phyloP scores from a whole-genome alignment of 2,329 filamentous ascomycete species.

The Neofusicoccum kwambonambiense region DNA sequence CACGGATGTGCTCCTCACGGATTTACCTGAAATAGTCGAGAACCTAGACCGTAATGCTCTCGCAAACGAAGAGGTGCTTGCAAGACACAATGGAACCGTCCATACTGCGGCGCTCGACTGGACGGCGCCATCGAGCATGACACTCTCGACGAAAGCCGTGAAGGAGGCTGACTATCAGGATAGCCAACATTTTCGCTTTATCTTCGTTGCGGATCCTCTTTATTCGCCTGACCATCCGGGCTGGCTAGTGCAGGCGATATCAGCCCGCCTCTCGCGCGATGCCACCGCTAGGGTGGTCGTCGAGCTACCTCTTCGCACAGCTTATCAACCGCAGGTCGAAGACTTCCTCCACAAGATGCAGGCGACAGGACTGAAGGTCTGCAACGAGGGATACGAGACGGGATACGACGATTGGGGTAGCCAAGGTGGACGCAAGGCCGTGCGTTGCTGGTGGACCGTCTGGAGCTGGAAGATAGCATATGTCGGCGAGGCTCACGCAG shows the following conservation, averaged over 20 bases:
- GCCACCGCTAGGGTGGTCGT: constrained; percentile 66
- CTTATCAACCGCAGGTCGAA: constrained; percentile 63
- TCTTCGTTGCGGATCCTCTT: constrained; percentile 82
- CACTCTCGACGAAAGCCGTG: constrained; percentile 1
- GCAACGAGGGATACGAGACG: constrained; percentile 62
- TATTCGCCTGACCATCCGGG: constrained; percentile 81
- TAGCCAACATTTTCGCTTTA: constrained; percentile 49
- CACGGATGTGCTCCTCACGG: constrained; percentile 70
- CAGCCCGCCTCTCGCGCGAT: constrained; percentile 61
- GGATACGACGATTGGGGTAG: constrained; percentile 74
- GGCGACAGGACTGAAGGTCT: constrained; percentile 49
- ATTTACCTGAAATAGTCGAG: constrained; percentile 77
- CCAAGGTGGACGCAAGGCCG: constrained; percentile 45
- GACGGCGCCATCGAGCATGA: constrained; percentile 51
- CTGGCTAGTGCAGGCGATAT: constrained; percentile 70
- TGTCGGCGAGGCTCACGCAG: background rate
- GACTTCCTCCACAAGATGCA: constrained; percentile 64
- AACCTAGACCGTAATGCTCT: constrained; percentile 76
- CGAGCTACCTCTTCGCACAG: constrained; percentile 77
- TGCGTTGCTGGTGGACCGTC: constrained; percentile 70
- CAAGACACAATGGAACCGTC: constrained; percentile 55
- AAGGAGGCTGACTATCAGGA: constrained; percentile 8
- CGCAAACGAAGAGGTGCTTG: constrained; percentile 60
- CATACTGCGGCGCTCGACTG: constrained; percentile 72
- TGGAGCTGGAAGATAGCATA: constrained; percentile 44